Base-by-base conservation (phyloP, 306 rosid species). In the Cicer yamashitae region DNA sequence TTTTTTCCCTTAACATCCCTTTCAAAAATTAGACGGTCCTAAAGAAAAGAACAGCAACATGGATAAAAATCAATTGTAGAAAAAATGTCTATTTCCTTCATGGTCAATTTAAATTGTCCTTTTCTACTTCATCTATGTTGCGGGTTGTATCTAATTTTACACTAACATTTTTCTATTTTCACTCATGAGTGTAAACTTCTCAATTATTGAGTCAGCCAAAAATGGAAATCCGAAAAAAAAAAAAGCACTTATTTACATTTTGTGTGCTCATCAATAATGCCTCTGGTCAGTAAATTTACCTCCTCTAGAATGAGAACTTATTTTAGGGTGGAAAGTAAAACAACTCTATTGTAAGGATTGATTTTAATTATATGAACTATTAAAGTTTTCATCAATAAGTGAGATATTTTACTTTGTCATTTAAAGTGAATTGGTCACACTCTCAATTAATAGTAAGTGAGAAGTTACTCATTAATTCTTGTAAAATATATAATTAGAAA, bases 121-220 rank as follows among this genome's bases (percentile, higher is more conserved):
- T 81, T 68, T 72, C 61, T 60, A 62, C 67, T 63, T 68, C 13
- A 14, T 79, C 65, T 45, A 61, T 53, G 9, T 38, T 73, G 43
- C 4, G 4, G 18, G 66, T 44, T 41, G 13, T n/a, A 53, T 73
- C 15, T 57, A n/a, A n/a, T n/a, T 60, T 52, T 76, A 76, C 46
- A 10, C 60, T 38, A 66, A 50, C 77, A 37, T 0, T 76, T 65
- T 37, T 22, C 57, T 7, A 63, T 71, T 70, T 76, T 70, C 67
- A 77, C 47, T 47, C 10, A 73, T 41, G 22, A 66, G 39, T 18
- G 18, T 78, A 59, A 65, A 78, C 15, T 70, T 7, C 25, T 34
- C 77, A 70, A 78, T 78, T 70, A 82, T 85, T 85, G 47, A 48
- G 74, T 66, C 17, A 20, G 52, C 67, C 39, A 44, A 72, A 70